A percentile compares a stretch with the other conserved stretches of the same genome.
Evolutionary conservation across 2,329 filamentous ascomycete species (phyloP).

Genomic region (Aspergillus sp.): DNA sequence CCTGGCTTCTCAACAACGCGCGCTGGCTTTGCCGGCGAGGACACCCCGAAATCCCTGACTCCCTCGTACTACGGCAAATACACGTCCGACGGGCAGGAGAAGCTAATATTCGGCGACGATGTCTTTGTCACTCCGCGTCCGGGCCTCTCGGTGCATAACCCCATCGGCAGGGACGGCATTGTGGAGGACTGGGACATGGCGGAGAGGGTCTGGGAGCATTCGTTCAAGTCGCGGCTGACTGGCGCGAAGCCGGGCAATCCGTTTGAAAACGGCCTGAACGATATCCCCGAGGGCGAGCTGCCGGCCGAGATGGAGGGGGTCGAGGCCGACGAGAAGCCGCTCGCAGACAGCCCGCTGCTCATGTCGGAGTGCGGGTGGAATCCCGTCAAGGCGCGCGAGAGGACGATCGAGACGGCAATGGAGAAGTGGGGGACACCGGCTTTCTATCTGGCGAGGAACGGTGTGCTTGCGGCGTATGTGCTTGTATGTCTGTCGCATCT

Average conservation of each 20-base stretch:
- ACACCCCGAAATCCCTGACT: constrained; percentile 86
- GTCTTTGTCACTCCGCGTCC: constrained; percentile 67
- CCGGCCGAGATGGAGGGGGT: constrained; percentile 54
- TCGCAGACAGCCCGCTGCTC: constrained; percentile 81
- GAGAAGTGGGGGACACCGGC: constrained; percentile 93
- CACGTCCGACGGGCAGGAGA: constrained; percentile 44
- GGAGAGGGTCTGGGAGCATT: constrained; percentile 81
- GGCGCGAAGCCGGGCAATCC: constrained; percentile 62
- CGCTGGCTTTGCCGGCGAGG: constrained; percentile 94
- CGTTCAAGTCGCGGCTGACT: constrained; percentile 80
- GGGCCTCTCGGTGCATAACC: constrained; percentile 78
- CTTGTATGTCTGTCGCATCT: background rate
- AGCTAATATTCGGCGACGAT: constrained; percentile 77
- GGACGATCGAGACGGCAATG: constrained; percentile 92
- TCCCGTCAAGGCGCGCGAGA: constrained; percentile 74
- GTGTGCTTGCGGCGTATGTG: constrained; percentile 68
- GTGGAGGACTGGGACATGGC: constrained; percentile 97
- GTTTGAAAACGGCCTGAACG: constrained; percentile 69
- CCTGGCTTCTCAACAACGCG: constrained; percentile 85
- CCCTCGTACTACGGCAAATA: constrained; percentile 77
- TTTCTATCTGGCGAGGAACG: constrained; percentile 84
- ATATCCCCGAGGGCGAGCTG: constrained; percentile 49
- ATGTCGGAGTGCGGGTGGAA: constrained; percentile 97
- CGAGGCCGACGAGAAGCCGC: constrained; percentile 59
- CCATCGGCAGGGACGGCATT: constrained; percentile 77